These are phyloP conservation scores for Euphrasia confusa DNA, from an alignment of 257 asterid species.

Conservation along the genomic window DNA sequence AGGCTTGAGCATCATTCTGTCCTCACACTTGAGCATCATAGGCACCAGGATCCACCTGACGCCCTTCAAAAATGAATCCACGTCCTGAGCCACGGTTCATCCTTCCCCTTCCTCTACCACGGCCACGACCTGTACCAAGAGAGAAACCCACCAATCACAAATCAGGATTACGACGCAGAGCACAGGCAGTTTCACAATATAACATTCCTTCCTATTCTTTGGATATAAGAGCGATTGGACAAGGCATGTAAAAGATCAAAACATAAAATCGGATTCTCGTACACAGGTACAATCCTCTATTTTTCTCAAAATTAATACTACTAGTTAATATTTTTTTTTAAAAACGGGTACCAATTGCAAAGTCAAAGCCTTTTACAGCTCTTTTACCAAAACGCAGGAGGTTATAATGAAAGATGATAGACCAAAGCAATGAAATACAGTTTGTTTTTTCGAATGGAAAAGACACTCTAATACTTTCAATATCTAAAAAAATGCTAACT, in stretches of 20 bases:
- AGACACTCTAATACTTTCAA: not conserved
- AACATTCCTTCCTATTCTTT: too few relatives aligned
- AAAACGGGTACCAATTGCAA: too few relatives aligned
- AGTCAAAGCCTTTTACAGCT: not conserved
- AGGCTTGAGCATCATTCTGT: not conserved
- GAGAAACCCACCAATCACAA: not conserved
- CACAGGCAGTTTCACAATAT: not conserved
- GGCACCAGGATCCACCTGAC: slow-evolving; percentile 31
- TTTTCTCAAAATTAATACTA: too few relatives aligned
- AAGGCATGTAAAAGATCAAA: not conserved
- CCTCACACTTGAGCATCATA: slow-evolving; percentile 31
- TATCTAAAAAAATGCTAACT: not conserved
- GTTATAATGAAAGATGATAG: not conserved
- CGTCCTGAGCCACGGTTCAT: slow-evolving; percentile 65
- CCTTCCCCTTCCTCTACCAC: slow-evolving; percentile 30
- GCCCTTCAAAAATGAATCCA: slow-evolving; percentile 65
- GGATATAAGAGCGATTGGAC: not conserved
- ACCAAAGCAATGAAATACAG: not conserved
- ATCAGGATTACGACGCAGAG: too few relatives aligned
- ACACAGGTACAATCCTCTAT: not conserved
- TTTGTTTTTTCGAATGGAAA: not conserved
- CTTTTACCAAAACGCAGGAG: not conserved
- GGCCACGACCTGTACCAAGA: slow-evolving; percentile 67
- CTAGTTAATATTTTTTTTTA: too few relatives aligned
- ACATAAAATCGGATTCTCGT: not conserved